A percentile compares a stretch with the other conserved stretches of the same genome.
phyloP scores from a whole-genome alignment of 2,329 filamentous ascomycete genomes.

The Stenocarpella maydis region DNA sequence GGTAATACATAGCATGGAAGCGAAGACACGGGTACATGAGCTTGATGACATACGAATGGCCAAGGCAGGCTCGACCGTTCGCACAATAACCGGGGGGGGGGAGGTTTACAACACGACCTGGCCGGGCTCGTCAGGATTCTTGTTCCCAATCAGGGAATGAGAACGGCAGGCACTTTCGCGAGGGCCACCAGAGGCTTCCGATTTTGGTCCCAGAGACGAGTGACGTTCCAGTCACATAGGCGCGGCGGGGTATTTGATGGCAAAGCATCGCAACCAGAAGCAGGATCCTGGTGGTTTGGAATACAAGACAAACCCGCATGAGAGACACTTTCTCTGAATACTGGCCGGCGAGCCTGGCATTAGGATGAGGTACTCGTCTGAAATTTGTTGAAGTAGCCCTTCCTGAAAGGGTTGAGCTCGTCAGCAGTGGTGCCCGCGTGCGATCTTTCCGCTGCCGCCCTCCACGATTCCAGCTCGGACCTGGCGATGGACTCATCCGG shows the following conservation, averaged over 20 bases:
- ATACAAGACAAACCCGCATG: conserved; percentile 13
- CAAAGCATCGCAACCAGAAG: neutral
- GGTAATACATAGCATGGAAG: conserved; percentile 15
- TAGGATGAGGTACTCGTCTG: conserved; percentile 43
- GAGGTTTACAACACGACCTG: neutral
- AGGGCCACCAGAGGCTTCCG: neutral
- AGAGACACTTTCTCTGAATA: neutral
- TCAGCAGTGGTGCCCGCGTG: conserved; percentile 60
- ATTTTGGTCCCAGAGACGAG: neutral
- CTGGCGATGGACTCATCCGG: conserved; percentile 64
- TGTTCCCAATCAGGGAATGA: neutral
- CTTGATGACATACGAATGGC: conserved; percentile 27
- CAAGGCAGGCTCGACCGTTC: neutral
- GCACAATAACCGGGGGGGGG: neutral
- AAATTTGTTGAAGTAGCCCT: conserved; percentile 66
- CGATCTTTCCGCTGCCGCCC: conserved; percentile 40
- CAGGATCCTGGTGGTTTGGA: neutral
- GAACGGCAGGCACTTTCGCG: neutral
- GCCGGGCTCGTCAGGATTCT: neutral
- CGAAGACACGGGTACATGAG: conserved; percentile 24
- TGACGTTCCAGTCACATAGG: neutral
- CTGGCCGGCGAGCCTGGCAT: neutral
- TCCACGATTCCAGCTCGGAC: conserved; percentile 49
- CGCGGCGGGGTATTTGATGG: neutral
- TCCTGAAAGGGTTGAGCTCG: conserved; percentile 68